Conservation (phyloP, 768 basidiomycete genomes). For the Trametes sanguinea region DNA sequence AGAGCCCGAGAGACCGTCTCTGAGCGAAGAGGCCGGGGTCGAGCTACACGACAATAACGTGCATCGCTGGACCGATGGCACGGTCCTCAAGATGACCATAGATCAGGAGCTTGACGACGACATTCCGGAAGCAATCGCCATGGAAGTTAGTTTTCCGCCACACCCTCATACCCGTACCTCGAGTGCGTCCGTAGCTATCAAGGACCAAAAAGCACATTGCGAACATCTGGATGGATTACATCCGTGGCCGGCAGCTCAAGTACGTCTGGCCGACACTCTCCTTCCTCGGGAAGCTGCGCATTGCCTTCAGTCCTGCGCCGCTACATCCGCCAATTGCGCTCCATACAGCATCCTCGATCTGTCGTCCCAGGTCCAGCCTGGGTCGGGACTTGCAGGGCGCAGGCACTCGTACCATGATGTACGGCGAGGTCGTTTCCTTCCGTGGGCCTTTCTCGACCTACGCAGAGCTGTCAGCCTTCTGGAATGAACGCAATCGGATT, state of each 20-base stretch:
- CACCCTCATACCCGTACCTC: conserved; percentile 24
- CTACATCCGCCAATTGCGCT: conserved; percentile 33
- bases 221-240: conserved; percentile 28
- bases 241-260: conserved; percentile 29
- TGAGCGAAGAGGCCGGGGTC: not conserved
- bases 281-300: conserved; percentile 26
- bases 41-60: not conserved
- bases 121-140: conserved; percentile 1
- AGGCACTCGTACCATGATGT: not conserved
- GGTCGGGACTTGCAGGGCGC: not conserved
- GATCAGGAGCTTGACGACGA: conserved; percentile 2
- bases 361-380: not conserved
- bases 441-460: conserved; percentile 12
- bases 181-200: conserved; percentile 15
- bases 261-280: conserved; percentile 31
- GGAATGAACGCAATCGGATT: not conserved
- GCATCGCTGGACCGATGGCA: not conserved
- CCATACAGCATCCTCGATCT: not conserved
- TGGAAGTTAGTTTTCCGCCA: conserved; percentile 8
- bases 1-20: no score
- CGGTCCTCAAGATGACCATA: not conserved
- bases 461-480: conserved; percentile 8
- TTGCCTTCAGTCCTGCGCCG: conserved; percentile 33
- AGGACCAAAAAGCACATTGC: not conserved
- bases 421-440: not conserved